Percentiles rank a stretch among this genome's conserved stretches.
These are phyloP conservation scores for Globisporangium parvum DNA, from an alignment of 352 stramenopile species.

Conservation along the genomic window DNA sequence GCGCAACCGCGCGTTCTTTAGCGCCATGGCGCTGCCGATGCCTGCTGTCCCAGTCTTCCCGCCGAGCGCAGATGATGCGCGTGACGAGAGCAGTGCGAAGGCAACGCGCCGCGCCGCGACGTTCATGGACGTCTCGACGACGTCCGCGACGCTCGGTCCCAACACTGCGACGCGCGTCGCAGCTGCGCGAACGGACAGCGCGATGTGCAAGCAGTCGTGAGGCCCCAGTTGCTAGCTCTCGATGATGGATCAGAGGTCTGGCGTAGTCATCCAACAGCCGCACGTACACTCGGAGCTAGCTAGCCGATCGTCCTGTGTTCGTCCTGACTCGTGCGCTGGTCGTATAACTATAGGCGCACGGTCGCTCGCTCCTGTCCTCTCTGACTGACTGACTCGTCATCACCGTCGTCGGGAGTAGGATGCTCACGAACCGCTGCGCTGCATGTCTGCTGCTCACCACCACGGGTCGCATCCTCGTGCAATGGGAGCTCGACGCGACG, in stretches of 20 bases:
- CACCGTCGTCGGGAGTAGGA: neutral
- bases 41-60: conserved; percentile 23
- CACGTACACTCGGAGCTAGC: neutral
- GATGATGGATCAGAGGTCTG: neutral
- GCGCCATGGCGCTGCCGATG: conserved; percentile 27
- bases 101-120: conserved; percentile 12
- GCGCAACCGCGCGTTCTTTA: conserved; percentile 38
- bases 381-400: neutral
- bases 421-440: conserved; percentile 10
- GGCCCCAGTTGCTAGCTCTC: neutral
- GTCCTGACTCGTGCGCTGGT: neutral
- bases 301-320: neutral
- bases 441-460: conserved; percentile 50
- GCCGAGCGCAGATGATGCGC: neutral
- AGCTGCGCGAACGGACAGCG: conserved; percentile 17
- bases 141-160: conserved; percentile 7
- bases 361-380: too few relatives aligned
- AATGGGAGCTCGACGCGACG: conserved; percentile 35
- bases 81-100: conserved; percentile 1
- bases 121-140: conserved; percentile 13
- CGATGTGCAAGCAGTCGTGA: conserved; percentile 31
- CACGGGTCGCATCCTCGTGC: conserved; percentile 34
- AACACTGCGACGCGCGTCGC: conserved; percentile 18
- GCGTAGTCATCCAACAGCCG: too few relatives aligned
- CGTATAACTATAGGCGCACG: too few relatives aligned